Conservation (phyloP, 345 rosid genomes). For the Melaleuca quinquenervia region DNA sequence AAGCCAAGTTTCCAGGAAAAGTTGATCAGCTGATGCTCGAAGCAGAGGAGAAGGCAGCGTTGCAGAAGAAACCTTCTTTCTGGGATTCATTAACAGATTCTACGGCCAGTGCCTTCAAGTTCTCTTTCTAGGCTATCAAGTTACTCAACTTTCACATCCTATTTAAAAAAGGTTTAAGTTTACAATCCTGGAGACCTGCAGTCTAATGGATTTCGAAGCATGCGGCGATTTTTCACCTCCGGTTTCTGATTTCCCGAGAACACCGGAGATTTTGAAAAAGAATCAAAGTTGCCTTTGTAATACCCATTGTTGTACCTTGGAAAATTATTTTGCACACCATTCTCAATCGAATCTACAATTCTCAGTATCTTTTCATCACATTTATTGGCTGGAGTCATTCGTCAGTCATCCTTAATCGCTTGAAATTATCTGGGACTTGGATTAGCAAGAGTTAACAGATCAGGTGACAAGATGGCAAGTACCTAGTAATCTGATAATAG, state of each 20-base stretch:
- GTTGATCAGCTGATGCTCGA: conserved; percentile 35
- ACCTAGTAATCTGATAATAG: not conserved
- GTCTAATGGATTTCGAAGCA: not conserved
- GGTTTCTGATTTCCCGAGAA: not conserved
- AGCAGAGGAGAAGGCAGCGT: conserved; percentile 42
- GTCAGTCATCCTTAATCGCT: not conserved
- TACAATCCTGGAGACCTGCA: not conserved
- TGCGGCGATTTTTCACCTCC: not conserved
- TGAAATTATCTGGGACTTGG: not conserved
- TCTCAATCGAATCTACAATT: not conserved
- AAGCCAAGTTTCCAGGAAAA: conserved; percentile 51
- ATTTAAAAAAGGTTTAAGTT: not conserved
- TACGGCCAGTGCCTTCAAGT: conserved; percentile 70
- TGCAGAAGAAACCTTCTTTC: conserved; percentile 53
- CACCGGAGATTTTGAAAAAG: not conserved
- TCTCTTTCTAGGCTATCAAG: conserved; percentile 27
- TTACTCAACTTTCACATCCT: not conserved
- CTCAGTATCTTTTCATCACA: not conserved
- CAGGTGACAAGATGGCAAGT: not conserved
- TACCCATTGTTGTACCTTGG: not conserved
- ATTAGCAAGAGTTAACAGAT: not conserved
- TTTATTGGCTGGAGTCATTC: not conserved
- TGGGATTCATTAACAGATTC: conserved; percentile 76
- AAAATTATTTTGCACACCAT: not conserved
- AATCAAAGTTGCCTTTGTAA: not conserved